Conservation (phyloP, 2,329 filamentous ascomycete genomes). For the Cercospora canescens region DNA sequence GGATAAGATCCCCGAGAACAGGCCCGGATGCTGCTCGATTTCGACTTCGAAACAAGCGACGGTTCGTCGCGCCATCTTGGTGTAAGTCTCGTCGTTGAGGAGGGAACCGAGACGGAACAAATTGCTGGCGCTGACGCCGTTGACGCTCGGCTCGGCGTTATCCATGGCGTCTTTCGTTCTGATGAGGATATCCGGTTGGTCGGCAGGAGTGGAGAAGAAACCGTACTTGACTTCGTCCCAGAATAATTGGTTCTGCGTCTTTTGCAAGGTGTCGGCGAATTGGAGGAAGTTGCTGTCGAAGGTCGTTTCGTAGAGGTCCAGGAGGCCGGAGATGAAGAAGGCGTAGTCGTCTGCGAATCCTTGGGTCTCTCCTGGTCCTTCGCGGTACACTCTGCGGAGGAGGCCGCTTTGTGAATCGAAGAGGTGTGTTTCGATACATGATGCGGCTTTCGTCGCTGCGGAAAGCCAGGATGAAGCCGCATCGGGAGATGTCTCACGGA, state of each 20-base stretch:
- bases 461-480: slow-evolving; percentile 53
- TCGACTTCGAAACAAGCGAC: slow-evolving; percentile 87
- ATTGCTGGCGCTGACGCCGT: slow-evolving; percentile 83
- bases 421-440: slow-evolving; percentile 71
- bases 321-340: slow-evolving; percentile 77
- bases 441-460: slow-evolving; percentile 67
- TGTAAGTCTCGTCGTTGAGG: slow-evolving; percentile 66
- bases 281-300: slow-evolving; percentile 72
- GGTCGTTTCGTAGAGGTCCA: slow-evolving; percentile 82
- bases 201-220: slow-evolving; percentile 70
- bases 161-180: slow-evolving; percentile 96
- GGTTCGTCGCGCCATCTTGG: slow-evolving; percentile 67
- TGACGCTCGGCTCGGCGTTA: slow-evolving; percentile 83
- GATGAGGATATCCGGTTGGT: slow-evolving; percentile 71
- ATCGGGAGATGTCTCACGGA: slow-evolving; percentile 61
- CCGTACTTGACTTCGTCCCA: slow-evolving; percentile 64
- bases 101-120: slow-evolving; percentile 76
- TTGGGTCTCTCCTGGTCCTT: slow-evolving; percentile 63
- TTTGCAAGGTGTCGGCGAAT: slow-evolving; percentile 80
- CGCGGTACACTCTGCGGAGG: slow-evolving; percentile 73
- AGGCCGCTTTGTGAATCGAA: slow-evolving; percentile 65
- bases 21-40: slow-evolving; percentile 87
- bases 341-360: slow-evolving; percentile 96
- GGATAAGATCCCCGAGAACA: slow-evolving; percentile 80
- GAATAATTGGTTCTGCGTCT: slow-evolving; percentile 74